A percentile compares a stretch with the other conserved stretches of the same genome.
phyloP scores from a whole-genome alignment of 805 yeast species.

The Wickerhamomyces chambardii region DNA sequence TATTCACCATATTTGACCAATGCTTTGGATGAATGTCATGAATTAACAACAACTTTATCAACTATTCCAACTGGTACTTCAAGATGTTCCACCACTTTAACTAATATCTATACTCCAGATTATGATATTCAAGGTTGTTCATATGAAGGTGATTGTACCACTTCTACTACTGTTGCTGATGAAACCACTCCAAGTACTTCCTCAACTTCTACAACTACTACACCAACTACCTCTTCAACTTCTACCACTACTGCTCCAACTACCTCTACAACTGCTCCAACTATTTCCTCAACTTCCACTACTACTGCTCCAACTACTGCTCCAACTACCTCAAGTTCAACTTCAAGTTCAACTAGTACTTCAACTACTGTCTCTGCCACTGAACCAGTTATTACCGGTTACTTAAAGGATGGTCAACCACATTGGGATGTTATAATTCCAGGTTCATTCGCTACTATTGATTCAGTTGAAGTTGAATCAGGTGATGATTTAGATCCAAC shows the following conservation, averaged over 20 bases:
- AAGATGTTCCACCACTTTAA: conserved; percentile 9
- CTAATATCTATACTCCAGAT: background rate
- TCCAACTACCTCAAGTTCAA: background rate
- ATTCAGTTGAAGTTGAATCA: conserved; percentile 9
- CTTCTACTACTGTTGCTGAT: background rate
- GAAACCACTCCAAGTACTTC: background rate
- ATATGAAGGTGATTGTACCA: background rate
- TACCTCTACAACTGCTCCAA: no score
- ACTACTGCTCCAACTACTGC: no score
- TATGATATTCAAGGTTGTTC: background rate
- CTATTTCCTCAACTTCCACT: no score
- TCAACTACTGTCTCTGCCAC: background rate
- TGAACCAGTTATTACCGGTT: conserved; percentile 15
- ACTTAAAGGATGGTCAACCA: conserved; percentile 15
- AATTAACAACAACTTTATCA: background rate
- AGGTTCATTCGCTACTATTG: conserved; percentile 14
- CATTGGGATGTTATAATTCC: conserved; percentile 15
- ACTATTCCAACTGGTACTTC: conserved; percentile 20
- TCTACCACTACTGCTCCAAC: no score
- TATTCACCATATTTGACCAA: conserved; percentile 15
- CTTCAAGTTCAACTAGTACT: conserved; percentile 8
- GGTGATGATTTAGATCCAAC: conserved; percentile 7
- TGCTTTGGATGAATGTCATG: conserved; percentile 14
- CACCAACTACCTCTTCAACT: background rate
- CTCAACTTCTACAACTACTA: background rate